Percentiles rank a stretch among this genome's conserved stretches.
These are phyloP conservation scores for Kingdonia uniflora DNA, from an alignment of 164 flowering plant species.

Conservation along the genomic window DNA sequence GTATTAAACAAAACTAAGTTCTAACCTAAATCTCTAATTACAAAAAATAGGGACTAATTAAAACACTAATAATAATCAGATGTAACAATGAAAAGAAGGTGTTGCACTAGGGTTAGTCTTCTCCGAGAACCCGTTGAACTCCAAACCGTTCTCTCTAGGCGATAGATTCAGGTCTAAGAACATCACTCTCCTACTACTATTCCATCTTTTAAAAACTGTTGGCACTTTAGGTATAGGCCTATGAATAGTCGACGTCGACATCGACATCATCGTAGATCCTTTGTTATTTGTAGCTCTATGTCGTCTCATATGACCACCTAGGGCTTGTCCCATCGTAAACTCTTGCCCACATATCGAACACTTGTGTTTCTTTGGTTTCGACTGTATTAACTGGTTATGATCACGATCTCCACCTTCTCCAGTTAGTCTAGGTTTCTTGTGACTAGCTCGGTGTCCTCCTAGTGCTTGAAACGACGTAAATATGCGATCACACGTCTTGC, in stretches of 20 bases:
- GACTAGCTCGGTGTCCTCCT: constrained; percentile 86
- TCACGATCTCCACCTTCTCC: not conserved
- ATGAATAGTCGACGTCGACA: not conserved
- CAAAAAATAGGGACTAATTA: not conserved
- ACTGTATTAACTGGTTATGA: not conserved
- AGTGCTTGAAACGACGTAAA: constrained; percentile 85
- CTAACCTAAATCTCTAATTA: not conserved
- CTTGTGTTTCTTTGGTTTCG: constrained; percentile 8
- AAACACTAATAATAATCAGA: not conserved
- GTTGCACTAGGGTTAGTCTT: not conserved
- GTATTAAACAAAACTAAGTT: too few relatives aligned
- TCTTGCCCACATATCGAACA: constrained; percentile 11
- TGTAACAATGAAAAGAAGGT: constrained; percentile 4
- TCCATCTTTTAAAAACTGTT: constrained; percentile 7
- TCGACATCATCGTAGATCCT: too few relatives aligned
- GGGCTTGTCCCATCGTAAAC: constrained; percentile 15
- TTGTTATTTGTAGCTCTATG: constrained; percentile 3
- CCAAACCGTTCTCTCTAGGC: constrained; percentile 8
- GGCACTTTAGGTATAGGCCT: not conserved
- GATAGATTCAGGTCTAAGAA: constrained; percentile 11
- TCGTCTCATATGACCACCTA: constrained; percentile 12
- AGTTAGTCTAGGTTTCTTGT: constrained; percentile 46
- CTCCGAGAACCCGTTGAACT: not conserved
- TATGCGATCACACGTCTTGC: constrained; percentile 69
- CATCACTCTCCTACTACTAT: constrained; percentile 7